Evolutionary conservation across 805 yeast species (phyloP).

Genomic region (Metschnikowia aberdeeniae): DNA sequence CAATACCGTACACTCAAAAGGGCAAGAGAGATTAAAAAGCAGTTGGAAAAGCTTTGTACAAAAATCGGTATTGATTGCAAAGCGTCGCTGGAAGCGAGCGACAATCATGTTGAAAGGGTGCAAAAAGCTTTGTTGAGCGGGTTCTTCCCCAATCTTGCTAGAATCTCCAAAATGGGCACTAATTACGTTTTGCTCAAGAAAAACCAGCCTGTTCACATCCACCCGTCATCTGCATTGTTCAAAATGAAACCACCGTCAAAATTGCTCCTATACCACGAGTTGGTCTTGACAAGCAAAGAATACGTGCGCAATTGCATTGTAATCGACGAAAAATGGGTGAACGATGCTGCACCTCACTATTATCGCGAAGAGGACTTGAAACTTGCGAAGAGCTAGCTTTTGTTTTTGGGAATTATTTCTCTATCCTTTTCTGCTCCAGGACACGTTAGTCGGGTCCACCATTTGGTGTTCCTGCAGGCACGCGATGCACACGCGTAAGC

Average conservation of each 20-base stretch:
- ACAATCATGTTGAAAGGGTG: slow-evolving; percentile 26
- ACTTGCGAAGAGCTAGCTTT: not conserved
- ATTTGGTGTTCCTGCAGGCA: not conserved
- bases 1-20: slow-evolving; percentile 71
- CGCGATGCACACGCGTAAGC: not conserved
- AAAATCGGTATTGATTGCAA: slow-evolving; percentile 41
- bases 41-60: slow-evolving; percentile 57
- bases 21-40: slow-evolving; percentile 67
- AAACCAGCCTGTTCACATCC: slow-evolving; percentile 71
- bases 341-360: slow-evolving; percentile 69
- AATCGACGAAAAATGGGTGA: slow-evolving; percentile 66
- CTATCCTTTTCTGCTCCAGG: not conserved
- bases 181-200: slow-evolving; percentile 63
- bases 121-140: slow-evolving; percentile 63
- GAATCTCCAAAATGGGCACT: slow-evolving; percentile 59
- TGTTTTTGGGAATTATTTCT: not conserved
- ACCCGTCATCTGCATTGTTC: slow-evolving; percentile 78
- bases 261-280: slow-evolving; percentile 72
- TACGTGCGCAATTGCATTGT: slow-evolving; percentile 81
- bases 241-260: slow-evolving; percentile 68
- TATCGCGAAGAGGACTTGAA: slow-evolving; percentile 26
- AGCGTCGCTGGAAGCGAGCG: slow-evolving; percentile 5
- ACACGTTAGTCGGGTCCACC: not conserved
- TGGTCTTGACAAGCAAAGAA: slow-evolving; percentile 81
- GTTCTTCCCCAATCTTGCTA: slow-evolving; percentile 62